phyloP scores from a whole-genome alignment of 2,329 filamentous ascomycete species.

The Botrytis paeoniae region DNA sequence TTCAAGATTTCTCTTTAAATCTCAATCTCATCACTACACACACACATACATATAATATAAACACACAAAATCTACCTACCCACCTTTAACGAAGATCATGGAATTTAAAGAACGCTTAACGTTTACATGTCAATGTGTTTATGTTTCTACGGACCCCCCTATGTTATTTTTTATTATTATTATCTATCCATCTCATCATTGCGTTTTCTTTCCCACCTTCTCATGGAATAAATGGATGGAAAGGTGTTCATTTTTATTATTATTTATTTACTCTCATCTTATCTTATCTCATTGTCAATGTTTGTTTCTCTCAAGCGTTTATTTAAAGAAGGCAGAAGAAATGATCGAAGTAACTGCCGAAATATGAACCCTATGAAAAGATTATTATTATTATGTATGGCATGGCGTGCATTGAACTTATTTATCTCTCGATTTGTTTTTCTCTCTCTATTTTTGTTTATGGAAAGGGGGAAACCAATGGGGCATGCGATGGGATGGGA shows the following conservation, averaged over 20 bases:
- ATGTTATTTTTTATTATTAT: slow-evolving; percentile 23
- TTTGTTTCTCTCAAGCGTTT: neutral
- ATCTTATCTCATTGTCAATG: too few relatives aligned
- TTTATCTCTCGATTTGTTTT: neutral
- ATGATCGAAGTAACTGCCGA: slow-evolving; percentile 15
- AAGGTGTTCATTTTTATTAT: too few relatives aligned
- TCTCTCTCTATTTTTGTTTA: neutral
- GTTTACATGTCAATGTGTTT: slow-evolving; percentile 25
- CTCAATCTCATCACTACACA: too few relatives aligned
- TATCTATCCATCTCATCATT: neutral
- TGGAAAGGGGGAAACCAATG: neutral
- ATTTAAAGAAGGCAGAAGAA: slow-evolving; percentile 21
- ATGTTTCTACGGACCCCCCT: slow-evolving; percentile 21
- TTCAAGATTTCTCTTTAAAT: too few relatives aligned
- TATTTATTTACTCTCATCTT: too few relatives aligned
- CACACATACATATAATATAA: too few relatives aligned
- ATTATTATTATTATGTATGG: neutral
- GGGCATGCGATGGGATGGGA: neutral
- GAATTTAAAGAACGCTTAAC: slow-evolving; percentile 19
- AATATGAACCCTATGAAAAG: slow-evolving; percentile 6
- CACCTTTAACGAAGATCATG: slow-evolving; percentile 33
- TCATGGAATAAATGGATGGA: too few relatives aligned
- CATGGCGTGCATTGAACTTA: neutral
- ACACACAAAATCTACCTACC: too few relatives aligned
- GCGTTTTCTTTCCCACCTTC: neutral